These are phyloP conservation scores for Ziziphus jujuba DNA, from an alignment of 306 rosid genomes.

Conservation along the genomic window DNA sequence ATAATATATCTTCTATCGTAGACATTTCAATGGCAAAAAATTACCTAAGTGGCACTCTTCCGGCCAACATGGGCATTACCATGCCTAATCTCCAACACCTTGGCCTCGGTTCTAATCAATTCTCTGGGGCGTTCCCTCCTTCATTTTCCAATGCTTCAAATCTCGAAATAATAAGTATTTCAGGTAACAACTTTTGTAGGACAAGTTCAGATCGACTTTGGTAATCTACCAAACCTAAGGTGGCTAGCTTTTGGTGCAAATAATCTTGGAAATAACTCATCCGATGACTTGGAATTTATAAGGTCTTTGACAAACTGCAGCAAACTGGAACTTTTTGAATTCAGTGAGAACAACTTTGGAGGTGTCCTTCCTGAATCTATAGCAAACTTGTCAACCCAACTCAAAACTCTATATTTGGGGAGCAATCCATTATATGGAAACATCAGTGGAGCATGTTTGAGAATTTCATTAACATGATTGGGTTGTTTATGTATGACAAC, in stretches of 20 bases:
- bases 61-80: background rate
- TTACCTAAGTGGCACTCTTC: constrained; percentile 3
- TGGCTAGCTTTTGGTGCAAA: background rate
- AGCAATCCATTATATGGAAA: no score
- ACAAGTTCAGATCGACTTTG: constrained; percentile 18
- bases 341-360: no score
- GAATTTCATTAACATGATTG: no score
- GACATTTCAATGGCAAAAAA: background rate
- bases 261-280: constrained; percentile 33
- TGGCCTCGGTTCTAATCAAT: constrained; percentile 11
- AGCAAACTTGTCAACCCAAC: no score
- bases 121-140: constrained; percentile 36
- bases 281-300: no score
- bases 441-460: no score
- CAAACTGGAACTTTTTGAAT: no score
- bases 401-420: no score
- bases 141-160: constrained; percentile 37
- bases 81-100: constrained; percentile 21
- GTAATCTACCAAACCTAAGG: background rate
- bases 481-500: background rate
- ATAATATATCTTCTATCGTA: constrained; percentile 17
- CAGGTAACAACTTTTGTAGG: constrained; percentile 7
- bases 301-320: no score
- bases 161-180: background rate
- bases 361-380: no score